A percentile compares a stretch with the other conserved stretches of the same genome.
Evolutionary conservation across 176 grass and related monocot species (phyloP).

Genomic region (Cenchrus purpureus): DNA sequence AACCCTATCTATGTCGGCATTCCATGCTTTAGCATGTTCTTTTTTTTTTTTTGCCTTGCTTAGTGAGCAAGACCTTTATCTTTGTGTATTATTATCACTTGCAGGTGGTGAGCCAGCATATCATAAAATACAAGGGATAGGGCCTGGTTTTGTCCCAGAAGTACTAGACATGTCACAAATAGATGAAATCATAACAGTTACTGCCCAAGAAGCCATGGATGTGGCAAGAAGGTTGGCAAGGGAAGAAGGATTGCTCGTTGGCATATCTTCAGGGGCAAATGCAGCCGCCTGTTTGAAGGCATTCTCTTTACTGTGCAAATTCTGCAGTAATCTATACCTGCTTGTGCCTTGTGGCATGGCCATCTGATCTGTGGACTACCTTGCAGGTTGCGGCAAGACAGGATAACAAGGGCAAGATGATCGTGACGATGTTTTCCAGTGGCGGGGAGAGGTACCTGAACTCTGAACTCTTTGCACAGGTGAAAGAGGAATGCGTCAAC

Average conservation of each 20-base stretch:
- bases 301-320: conserved; percentile 4
- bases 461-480: conserved; percentile 62
- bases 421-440: conserved; percentile 76
- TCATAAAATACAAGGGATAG: conserved; percentile 86
- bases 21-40: neutral
- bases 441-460: conserved; percentile 74
- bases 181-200: conserved; percentile 67
- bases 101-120: conserved; percentile 59
- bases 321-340: neutral
- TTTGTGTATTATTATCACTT: conserved; percentile 9
- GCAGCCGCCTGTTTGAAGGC: conserved; percentile 81
- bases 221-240: conserved; percentile 74
- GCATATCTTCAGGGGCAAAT: conserved; percentile 88
- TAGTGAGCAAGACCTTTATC: neutral
- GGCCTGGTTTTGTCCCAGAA: conserved; percentile 66
- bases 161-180: conserved; percentile 63
- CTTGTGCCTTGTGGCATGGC: neutral
- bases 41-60: neutral
- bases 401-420: conserved; percentile 79
- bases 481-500: conserved; percentile 70
- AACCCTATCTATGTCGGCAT: neutral
- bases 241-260: conserved; percentile 89
- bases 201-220: conserved; percentile 72
- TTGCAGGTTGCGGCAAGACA: conserved; percentile 68
- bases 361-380: conserved; percentile 21